These are phyloP conservation scores for Chionographis japonica DNA, from an alignment of 106 monocot species.

Conservation along the genomic window DNA sequence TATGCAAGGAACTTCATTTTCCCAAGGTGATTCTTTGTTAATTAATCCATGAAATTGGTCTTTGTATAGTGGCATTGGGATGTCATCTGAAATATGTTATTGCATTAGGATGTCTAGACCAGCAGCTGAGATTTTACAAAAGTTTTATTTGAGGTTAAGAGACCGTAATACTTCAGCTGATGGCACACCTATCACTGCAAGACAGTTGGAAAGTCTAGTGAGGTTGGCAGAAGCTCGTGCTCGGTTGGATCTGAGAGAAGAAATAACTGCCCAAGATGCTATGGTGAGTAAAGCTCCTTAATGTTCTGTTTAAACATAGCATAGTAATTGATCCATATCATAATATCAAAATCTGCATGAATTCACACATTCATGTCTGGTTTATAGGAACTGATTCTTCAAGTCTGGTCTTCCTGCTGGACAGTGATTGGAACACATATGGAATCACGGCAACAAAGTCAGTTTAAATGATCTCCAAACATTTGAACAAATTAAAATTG, in stretches of 20 bases:
- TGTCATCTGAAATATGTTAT: background rate
- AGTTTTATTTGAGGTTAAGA: conserved; percentile 85
- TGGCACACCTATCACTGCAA: conserved; percentile 94
- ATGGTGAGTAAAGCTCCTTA: conserved; percentile 33
- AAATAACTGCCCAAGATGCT: conserved; percentile 89
- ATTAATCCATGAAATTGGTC: background rate
- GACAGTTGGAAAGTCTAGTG: conserved; percentile 94
- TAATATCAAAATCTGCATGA: too few species aligned
- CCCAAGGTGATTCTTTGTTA: conserved; percentile 50
- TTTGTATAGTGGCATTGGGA: background rate
- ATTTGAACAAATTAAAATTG: too few species aligned
- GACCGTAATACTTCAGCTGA: conserved; percentile 79
- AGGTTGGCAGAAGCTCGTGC: conserved; percentile 98
- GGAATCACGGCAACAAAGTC: too few species aligned
- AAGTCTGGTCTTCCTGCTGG: too few species aligned
- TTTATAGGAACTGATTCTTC: background rate
- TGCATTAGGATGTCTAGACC: conserved; percentile 68
- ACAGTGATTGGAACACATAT: too few species aligned
- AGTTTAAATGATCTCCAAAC: too few species aligned
- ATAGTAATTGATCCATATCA: too few species aligned
- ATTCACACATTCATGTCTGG: background rate
- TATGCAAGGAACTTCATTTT: conserved; percentile 83
- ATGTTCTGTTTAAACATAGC: background rate
- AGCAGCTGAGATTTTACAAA: conserved; percentile 84
- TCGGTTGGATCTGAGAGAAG: conserved; percentile 87